Evolutionary conservation across 1,139 yeast genomes (phyloP), one percentile per base, ranked within the genome.

Genomic region (Meyerozyma sp.): DNA sequence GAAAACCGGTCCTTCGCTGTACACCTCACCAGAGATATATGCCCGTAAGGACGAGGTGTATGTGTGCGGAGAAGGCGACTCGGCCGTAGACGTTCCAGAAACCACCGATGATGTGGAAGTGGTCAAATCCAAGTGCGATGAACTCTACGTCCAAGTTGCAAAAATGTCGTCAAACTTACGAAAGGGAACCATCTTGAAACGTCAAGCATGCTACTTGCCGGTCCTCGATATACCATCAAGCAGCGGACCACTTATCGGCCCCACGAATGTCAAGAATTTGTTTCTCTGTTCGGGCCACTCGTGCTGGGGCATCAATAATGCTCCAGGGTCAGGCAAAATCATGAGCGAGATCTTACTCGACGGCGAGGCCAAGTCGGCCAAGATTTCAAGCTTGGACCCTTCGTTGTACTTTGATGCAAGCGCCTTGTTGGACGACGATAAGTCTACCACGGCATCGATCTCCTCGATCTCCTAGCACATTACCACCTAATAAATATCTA

Each of bases 271-370:
- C 16, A 80, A 77, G 25, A 84, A 84, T 50, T 68, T 93, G 49
- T 87, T 70, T 55, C 66, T 93, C 47, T 96, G 97, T 3, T 80
- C 94, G 16, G 98, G 98, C 1, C 98, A 93, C 63, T 84, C 95
- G 18, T 93, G 98, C 66, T 93, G 98, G 98, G 98, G 98, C 21
- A 93, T 93, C 50, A 93, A 93, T 65, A 91, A 93, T 63, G 97
- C 97, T 0, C 98, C 98, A 1, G 98, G 88, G 4, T 90, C 98
- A 1, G 98, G 98, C 16, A 83, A 89, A 57, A 77, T 93, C 40
- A 79, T 93, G 85, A 82, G 96, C 52, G 98, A 93, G 64, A 59
- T 93, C 45, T 65, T 93, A 41, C 65, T 91, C 43, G 98, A 91
- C 44, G 98, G 98, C n/a, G 79, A 77, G 49, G 83, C 84, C 9